Evolutionary conservation across 805 yeast species (phyloP), one percentile per base, ranked within the genome.

Genomic region (Brettanomyces bruxellensis): DNA sequence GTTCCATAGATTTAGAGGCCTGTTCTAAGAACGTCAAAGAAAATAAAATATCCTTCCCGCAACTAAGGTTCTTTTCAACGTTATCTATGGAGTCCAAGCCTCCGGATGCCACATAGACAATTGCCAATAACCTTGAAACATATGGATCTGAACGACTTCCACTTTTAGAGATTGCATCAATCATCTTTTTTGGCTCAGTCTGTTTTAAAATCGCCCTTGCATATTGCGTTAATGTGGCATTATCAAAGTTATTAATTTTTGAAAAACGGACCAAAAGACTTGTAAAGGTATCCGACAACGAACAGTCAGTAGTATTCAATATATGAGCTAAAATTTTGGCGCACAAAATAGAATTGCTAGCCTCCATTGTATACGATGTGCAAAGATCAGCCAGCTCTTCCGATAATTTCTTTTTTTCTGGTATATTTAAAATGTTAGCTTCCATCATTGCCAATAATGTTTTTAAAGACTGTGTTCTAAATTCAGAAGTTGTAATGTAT

Each of bases 21-120:
- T 71, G 70, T 4, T 83, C 85, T 44, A 80, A 57, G 37, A 74
- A 73, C 35, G 70, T 71, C 38, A 62, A 47, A 4, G 62, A 56
- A 30, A 54, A 58, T 18, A 58, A 45, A 67, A 48, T 57, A n/a
- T 61, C 53, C 4, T 48, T 46, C 1, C 53, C 56, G 2, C 41
- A 32, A 8, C 42, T 45, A n/a, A 61, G 51, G 43, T 61, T 51
- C 7, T 48, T 40, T 11, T 57, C 30, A 7, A 52, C 48, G 13
- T 47, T 45, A 3, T 48, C 55, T 25, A 62, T 55, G 1, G 59
- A 54, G 39, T 62, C 71, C 30, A 59, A 56, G 37, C 69, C 63
- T 3, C 67, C 48, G 2, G 64, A 56, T 0, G 56, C 46, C 4
- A 69, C 71, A 36, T 64, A 62, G 2, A 58, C 55, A 9, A 65